Conservation (phyloP, 257 asterid species). For the Jacaranda copaia region DNA sequence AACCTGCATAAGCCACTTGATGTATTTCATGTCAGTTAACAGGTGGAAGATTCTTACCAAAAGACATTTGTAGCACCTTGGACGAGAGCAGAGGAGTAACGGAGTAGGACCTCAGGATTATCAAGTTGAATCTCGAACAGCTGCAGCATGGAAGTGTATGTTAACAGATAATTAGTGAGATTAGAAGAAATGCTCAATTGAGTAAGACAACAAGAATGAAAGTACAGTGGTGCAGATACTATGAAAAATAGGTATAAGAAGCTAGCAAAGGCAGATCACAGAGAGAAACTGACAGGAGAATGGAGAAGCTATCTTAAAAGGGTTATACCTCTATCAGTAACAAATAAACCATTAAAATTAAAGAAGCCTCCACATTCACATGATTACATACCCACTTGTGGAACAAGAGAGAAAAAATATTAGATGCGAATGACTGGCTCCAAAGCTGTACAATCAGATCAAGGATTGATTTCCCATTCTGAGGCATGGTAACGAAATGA, state of each 20-base stretch:
- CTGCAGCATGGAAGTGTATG: conserved; percentile 52
- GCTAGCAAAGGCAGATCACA: conserved; percentile 15
- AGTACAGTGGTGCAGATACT: conserved; percentile 1
- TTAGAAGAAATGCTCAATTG: conserved; percentile 23
- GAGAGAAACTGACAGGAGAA: conserved; percentile 39
- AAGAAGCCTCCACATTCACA: conserved; percentile 19
- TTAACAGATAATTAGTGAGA: conserved; percentile 7
- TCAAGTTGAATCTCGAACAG: conserved; percentile 85
- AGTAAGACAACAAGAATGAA: background rate
- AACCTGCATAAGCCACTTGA: conserved; percentile 55
- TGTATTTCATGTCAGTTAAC: conserved; percentile 25
- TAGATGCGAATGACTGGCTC: conserved; percentile 97
- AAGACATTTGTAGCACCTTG: conserved; percentile 96
- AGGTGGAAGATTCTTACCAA: conserved; percentile 68
- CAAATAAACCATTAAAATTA: background rate
- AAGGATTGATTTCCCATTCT: conserved; percentile 64
- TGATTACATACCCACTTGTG: conserved; percentile 85
- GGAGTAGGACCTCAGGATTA: conserved; percentile 78
- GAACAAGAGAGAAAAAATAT: conserved; percentile 78
- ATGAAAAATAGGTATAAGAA: background rate
- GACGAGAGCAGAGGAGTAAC: conserved; percentile 91
- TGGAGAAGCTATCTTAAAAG: conserved; percentile 36
- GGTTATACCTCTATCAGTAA: conserved; percentile 23
- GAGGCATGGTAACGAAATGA: conserved; percentile 70
- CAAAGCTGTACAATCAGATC: conserved; percentile 73